A percentile compares a stretch with the other conserved stretches of the same genome.
Evolutionary conservation across 768 basidiomycete genomes (phyloP).

Genomic region (Suillus tomentosus): DNA sequence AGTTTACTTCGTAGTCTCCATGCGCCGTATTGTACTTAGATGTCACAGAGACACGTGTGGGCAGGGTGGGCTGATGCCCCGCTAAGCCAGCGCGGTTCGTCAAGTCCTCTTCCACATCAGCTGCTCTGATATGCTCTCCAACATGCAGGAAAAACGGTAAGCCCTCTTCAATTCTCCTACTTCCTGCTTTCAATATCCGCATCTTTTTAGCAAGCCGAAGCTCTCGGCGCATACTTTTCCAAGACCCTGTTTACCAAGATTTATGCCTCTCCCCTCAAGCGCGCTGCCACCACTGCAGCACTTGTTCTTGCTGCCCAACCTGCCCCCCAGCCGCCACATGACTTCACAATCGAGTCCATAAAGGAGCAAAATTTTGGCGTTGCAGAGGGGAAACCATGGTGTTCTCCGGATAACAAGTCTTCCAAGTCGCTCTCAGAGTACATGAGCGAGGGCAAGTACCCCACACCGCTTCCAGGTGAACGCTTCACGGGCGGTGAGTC

Average conservation of each 20-base stretch:
- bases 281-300: slow-evolving; percentile 63
- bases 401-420: slow-evolving; percentile 18
- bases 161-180: slow-evolving; percentile 13
- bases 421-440: slow-evolving; percentile 44
- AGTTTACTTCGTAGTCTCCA: slow-evolving; percentile 20
- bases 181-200: not conserved
- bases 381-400: slow-evolving; percentile 66
- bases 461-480: slow-evolving; percentile 43
- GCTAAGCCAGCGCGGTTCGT: slow-evolving; percentile 71
- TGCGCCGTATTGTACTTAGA: not conserved
- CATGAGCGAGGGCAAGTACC: slow-evolving; percentile 54
- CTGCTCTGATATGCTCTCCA: slow-evolving; percentile 11
- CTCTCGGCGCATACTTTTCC: slow-evolving; percentile 57
- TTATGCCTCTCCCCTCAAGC: slow-evolving; percentile 65
- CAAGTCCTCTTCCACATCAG: not conserved
- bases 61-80: slow-evolving; percentile 77
- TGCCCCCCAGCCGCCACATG: slow-evolving; percentile 42
- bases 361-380: slow-evolving; percentile 72
- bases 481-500: slow-evolving; percentile 76
- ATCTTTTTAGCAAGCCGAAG: slow-evolving; percentile 60
- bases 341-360: slow-evolving; percentile 46
- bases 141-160: slow-evolving; percentile 56
- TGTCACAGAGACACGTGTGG: slow-evolving; percentile 53
- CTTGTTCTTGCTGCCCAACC: slow-evolving; percentile 53
- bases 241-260: slow-evolving; percentile 53